These are phyloP conservation scores for Arthrobotrys musiformis DNA, from an alignment of 2,329 filamentous ascomycete species.

Conservation along the genomic window DNA sequence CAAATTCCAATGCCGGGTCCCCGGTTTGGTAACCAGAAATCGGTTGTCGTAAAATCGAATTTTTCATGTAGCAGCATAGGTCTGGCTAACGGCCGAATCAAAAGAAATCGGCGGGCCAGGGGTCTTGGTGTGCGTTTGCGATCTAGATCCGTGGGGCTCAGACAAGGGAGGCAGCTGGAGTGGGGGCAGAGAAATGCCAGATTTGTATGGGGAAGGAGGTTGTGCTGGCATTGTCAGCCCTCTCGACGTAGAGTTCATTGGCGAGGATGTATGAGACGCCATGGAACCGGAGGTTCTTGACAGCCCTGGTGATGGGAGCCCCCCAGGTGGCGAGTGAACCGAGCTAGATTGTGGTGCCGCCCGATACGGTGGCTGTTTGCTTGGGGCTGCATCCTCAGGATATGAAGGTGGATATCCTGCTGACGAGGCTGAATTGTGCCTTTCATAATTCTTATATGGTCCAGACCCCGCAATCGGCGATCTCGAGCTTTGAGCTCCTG, in stretches of 20 bases:
- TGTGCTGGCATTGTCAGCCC: slow-evolving; percentile 47
- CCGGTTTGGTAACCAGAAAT: slow-evolving; percentile 15
- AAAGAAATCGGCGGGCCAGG: slow-evolving; percentile 50
- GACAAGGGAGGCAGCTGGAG: slow-evolving; percentile 43
- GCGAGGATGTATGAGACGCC: slow-evolving; percentile 51
- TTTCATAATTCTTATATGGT: slow-evolving; percentile 48
- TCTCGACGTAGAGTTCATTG: slow-evolving; percentile 52
- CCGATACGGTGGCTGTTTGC: slow-evolving; percentile 35
- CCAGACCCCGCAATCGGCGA: slow-evolving; percentile 40
- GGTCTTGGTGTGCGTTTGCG: slow-evolving; percentile 41
- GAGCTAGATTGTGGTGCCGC: slow-evolving; percentile 31
- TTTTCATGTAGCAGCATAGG: slow-evolving; percentile 43
- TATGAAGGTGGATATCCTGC: slow-evolving; percentile 43
- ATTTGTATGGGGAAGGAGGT: slow-evolving; percentile 50
- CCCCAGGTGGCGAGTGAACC: slow-evolving; percentile 51
- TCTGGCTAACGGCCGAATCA: slow-evolving; percentile 42
- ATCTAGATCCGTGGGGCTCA: slow-evolving; percentile 40
- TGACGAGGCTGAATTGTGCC: slow-evolving; percentile 32
- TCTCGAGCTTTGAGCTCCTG: slow-evolving; percentile 32
- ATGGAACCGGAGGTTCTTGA: slow-evolving; percentile 51
- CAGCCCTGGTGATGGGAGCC: slow-evolving; percentile 45
- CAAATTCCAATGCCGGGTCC: slow-evolving; percentile 11
- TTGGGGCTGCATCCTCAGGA: slow-evolving; percentile 25
- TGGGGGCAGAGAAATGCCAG: slow-evolving; percentile 44
- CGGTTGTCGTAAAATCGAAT: slow-evolving; percentile 9